phyloP scores from a whole-genome alignment of 306 rosid genomes.

The Lathyrus tuberosus region DNA sequence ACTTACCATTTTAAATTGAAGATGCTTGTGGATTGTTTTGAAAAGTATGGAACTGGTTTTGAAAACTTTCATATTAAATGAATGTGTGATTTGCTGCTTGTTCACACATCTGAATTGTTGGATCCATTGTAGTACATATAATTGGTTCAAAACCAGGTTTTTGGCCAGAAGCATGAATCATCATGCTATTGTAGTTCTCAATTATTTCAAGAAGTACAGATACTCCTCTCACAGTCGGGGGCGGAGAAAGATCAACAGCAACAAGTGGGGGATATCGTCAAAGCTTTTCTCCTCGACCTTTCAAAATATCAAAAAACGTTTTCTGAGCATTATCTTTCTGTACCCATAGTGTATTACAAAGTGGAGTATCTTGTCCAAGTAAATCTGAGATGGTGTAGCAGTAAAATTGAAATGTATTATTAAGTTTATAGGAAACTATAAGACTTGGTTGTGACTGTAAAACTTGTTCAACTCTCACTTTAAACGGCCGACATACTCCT shows the following conservation, averaged over 20 bases:
- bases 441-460: too few relatives aligned
- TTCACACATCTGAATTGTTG: constrained; percentile 95
- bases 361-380: constrained; percentile 88
- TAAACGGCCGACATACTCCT: constrained; percentile 98
- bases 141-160: constrained; percentile 84
- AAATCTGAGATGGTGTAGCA: constrained; percentile 89
- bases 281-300: constrained; percentile 88
- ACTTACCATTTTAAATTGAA: too few relatives aligned
- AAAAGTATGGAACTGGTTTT: too few relatives aligned
- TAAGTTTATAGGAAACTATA: constrained; percentile 86
- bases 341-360: constrained; percentile 79
- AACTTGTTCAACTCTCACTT: constrained; percentile 98
- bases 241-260: constrained; percentile 94
- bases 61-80: too few relatives aligned
- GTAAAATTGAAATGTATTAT: constrained; percentile 88
- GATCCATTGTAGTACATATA: constrained; percentile 86
- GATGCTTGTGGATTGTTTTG: too few relatives aligned
- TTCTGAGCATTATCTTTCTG: constrained; percentile 92
- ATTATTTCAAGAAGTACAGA: constrained; percentile 90
- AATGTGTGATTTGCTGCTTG: too few relatives aligned
- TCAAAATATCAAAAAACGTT: constrained; percentile 89
- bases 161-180: constrained; percentile 80
- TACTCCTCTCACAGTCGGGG: constrained; percentile 91
- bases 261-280: constrained; percentile 91
- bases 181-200: constrained; percentile 77